A percentile compares a stretch with the other conserved stretches of the same genome.
Conservation (phyloP, 192 early-diverging fungal species). For the Coemansia sp. region DNA sequence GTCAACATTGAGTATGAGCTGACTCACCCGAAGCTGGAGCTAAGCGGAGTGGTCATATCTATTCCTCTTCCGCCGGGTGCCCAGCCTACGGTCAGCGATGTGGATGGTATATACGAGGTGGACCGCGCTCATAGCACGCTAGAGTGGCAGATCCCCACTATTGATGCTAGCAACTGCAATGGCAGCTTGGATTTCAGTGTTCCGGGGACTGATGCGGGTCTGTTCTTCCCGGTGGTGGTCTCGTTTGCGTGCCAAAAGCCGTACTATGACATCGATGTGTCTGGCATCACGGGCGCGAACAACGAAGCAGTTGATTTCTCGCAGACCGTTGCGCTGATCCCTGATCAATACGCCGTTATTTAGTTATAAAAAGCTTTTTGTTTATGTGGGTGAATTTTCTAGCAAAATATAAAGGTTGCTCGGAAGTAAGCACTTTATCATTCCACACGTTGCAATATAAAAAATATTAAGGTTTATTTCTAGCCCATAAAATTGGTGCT, state of each 20-base stretch:
- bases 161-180: conserved; percentile 72
- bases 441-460: too few relatives aligned
- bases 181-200: conserved; percentile 85
- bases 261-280: conserved; percentile 76
- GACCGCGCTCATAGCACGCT: conserved; percentile 69
- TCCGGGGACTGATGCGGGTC: conserved; percentile 68
- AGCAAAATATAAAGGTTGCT: too few relatives aligned
- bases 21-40: conserved; percentile 69
- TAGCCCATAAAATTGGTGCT: conserved; percentile 3
- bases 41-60: conserved; percentile 83
- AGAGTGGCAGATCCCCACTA: conserved; percentile 78
- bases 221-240: conserved; percentile 50
- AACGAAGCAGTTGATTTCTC: conserved; percentile 65
- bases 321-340: conserved; percentile 66
- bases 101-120: conserved; percentile 79
- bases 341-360: conserved; percentile 82
- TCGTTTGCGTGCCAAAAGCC: conserved; percentile 71
- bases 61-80: conserved; percentile 82
- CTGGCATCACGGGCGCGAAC: conserved; percentile 24
- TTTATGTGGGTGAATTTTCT: too few relatives aligned
- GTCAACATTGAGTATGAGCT: conserved; percentile 98
- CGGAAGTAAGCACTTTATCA: too few relatives aligned
- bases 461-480: neutral
- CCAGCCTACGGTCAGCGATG: conserved; percentile 74
- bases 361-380: conserved; percentile 32